phyloP scores from a whole-genome alignment of 2,329 filamentous ascomycete genomes.

The Fusarium tuaranense region DNA sequence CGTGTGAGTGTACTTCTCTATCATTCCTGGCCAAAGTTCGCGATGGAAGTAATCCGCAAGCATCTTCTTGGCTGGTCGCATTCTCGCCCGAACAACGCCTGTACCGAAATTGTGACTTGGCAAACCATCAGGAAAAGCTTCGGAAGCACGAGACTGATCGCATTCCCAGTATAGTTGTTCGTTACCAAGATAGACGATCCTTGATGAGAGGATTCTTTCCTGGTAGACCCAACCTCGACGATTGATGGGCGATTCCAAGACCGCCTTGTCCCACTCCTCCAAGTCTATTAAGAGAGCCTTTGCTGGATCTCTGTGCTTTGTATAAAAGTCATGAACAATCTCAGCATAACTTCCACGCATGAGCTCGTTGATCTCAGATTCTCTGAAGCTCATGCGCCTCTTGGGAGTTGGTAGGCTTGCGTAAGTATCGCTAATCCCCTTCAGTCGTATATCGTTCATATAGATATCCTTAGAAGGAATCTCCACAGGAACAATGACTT shows the following conservation, averaged over 20 bases:
- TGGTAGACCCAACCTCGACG: conserved; percentile 9
- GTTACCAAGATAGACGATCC: neutral
- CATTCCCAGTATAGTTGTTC: conserved; percentile 14
- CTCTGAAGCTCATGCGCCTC: neutral
- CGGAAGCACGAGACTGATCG: neutral
- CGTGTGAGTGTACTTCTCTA: neutral
- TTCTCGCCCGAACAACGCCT: neutral
- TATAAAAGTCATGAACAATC: neutral
- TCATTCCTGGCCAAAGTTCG: neutral
- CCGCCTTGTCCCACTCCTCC: neutral
- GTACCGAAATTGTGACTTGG: neutral
- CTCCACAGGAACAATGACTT: neutral
- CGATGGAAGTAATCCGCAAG: neutral
- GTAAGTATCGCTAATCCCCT: neutral
- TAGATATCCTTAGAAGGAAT: neutral
- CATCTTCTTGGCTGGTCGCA: neutral
- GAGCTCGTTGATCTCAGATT: neutral
- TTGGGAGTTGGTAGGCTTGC: neutral
- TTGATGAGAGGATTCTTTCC: neutral
- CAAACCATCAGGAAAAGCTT: neutral
- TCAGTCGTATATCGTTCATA: neutral
- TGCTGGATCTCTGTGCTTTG: neutral
- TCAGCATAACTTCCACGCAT: neutral
- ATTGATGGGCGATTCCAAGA: neutral
- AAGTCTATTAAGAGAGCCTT: neutral